Base-by-base conservation (phyloP, 495 filamentous ascomycete species). In the Talaromyces ruber region DNA sequence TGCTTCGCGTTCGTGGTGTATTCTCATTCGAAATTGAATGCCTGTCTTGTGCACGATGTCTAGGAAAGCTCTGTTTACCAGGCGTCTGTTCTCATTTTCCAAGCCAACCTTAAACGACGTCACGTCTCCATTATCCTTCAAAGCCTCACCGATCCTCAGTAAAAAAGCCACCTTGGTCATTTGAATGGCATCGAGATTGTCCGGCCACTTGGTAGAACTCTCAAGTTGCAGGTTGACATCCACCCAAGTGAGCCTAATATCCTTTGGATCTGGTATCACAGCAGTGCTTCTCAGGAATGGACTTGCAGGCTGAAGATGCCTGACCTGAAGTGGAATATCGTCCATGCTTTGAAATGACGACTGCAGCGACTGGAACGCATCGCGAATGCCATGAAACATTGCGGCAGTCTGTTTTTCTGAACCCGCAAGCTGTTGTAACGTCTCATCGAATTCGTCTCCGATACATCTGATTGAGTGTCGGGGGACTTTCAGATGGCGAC, bases 81-180 rank as follows among this genome's bases (percentile, higher is more conserved):
- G 80, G 45, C 81, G 82, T 51, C 76, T 79, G 25, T 79, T 74
- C 57, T 84, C 79, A 60, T 93, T 93, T 70, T 97, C 94, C 26
- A 97, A 74, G 1, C 94, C 93, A 43, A 97, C 69, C 50, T 84
- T 83, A 32, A 85, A 84, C 18, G 71, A 80, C 6, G 68, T 70
- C 53, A 87, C 70, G 16, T 72, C 70, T 21, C 81, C 79, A 7
- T 75, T 73, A 47, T 83, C 77, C 63, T 87, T 78, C 8, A 98
- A 72, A 0, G 89, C 81, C 55, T 85, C 85, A 26, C 84, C 86
- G 56, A 98, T 87, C 70, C 89, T 93, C 6, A 95, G 69, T 2
- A 98, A 81, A 68, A 98, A 95, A 0, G 93, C 95, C 24, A 93
- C 81, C 73, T 98, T 98, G 11, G 93, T 93, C 71, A 90, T 84